Evolutionary conservation across 305 asterid species (phyloP).

Genomic region (Fraxinus albicans): DNA sequence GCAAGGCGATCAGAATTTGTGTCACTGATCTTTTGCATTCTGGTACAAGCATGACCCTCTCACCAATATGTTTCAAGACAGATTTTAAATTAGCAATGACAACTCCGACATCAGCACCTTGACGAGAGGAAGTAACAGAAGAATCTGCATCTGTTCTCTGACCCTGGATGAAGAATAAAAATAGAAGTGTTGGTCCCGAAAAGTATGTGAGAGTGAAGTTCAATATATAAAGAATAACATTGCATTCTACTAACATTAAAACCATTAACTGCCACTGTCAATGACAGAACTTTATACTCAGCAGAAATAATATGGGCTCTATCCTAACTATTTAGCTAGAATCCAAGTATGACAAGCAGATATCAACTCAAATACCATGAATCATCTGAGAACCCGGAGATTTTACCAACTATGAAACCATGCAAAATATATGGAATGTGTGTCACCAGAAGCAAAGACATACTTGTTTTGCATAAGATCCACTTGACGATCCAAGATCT

Average conservation of each 20-base stretch:
- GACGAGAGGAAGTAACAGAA: constrained; percentile 96
- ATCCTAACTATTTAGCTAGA: constrained; percentile 21
- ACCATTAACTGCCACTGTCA: constrained; percentile 11
- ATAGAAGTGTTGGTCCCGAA: constrained; percentile 21
- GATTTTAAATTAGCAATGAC: constrained; percentile 81
- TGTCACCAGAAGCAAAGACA: constrained; percentile 29
- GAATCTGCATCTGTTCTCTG: constrained; percentile 94
- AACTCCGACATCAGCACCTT: constrained; percentile 92
- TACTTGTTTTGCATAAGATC: constrained; percentile 86
- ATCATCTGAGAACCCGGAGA: background rate
- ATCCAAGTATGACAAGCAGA: constrained; percentile 4
- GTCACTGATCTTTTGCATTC: constrained; percentile 91
- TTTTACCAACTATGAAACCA: background rate
- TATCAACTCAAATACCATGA: background rate
- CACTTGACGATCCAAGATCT: constrained; percentile 81
- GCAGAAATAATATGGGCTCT: constrained; percentile 16
- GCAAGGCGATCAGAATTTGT: constrained; percentile 81
- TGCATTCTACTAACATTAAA: constrained; percentile 16
- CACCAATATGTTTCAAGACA: constrained; percentile 74
- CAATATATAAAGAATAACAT: background rate
- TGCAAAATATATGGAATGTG: constrained; percentile 16
- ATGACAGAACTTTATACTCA: constrained; percentile 10
- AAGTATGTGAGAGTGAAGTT: constrained; percentile 12
- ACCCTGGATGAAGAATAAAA: constrained; percentile 53
- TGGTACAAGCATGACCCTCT: constrained; percentile 86